Base-by-base conservation (phyloP, 2,329 filamentous ascomycete species). In the Sporothrix dimorphospora region DNA sequence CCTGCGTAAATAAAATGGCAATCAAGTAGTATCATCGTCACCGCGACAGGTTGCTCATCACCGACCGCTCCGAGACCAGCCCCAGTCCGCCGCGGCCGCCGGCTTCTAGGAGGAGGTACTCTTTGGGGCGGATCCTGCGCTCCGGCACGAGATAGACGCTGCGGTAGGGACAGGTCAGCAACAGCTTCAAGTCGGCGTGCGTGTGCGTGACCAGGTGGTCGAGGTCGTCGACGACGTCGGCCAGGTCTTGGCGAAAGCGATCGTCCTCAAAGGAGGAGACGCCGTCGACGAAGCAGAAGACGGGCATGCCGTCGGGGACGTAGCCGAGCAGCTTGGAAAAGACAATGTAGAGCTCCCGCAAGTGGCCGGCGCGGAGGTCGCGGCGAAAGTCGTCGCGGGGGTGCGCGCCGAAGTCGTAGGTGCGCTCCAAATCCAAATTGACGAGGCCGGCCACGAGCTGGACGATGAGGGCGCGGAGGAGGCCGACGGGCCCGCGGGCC, bases 381-480 rank as follows among this genome's bases (percentile, higher is more conserved):
- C 6, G 3, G 5, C 34, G 19, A 24, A 70, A 70, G 1, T 27
- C 38, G 34, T 40, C 19, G n/a, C 21, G 57, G n/a, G 12, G 30
- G 38, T 45, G 14, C 4, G 4, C 4, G 51, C 51, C 67, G 11
- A 69, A 4, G 24, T 69, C n/a, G 67, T 55, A 55, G 7, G 12
- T 3, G 2, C 6, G 30, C 7, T 55, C 27, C 1, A 30, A 1
- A 27, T 61, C 27, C 2, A 16, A 1, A 3, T 16, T 49, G 38
- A 59, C n/a, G 12, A 70, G 16, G 14, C 2, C 40, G 1, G 42
- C 40, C 24, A 57, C 53, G 14, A 72, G 71, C 71, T 72, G 68
- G 9, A 86, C 78, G 2, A 72, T 61, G 8, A 74, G 45, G 11
- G 68, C 47, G 2, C 73, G 73, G 12, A 73, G 34, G 49, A 74